These are phyloP conservation scores for Torrubiella hemipterigena DNA, from an alignment of 2,329 filamentous ascomycete species.

Conservation along the genomic window DNA sequence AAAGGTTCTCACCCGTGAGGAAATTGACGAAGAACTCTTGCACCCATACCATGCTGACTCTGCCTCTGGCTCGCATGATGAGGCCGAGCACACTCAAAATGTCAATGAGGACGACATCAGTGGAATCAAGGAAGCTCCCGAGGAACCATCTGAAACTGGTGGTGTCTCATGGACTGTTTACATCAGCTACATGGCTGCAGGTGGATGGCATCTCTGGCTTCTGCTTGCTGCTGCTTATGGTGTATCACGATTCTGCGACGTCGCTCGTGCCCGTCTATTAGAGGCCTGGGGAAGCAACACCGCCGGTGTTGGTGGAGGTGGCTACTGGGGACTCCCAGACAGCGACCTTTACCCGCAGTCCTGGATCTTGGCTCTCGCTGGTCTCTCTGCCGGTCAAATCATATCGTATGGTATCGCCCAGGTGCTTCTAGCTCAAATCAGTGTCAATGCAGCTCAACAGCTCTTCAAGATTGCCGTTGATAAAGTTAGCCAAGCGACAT, in stretches of 20 bases:
- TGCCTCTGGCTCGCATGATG: slow-evolving; percentile 17
- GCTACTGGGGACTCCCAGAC: slow-evolving; percentile 35
- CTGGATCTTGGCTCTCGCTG: slow-evolving; percentile 62
- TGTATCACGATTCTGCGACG: slow-evolving; percentile 49
- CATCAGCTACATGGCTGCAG: slow-evolving; percentile 75
- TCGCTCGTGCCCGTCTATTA: slow-evolving; percentile 67
- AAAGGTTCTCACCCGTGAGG: slow-evolving; percentile 31
- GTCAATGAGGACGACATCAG: slow-evolving; percentile 11
- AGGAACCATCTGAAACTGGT: slow-evolving; percentile 37
- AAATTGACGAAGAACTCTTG: slow-evolving; percentile 27
- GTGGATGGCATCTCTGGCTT: slow-evolving; percentile 62
- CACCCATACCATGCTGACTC: slow-evolving; percentile 22
- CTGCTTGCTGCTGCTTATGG: slow-evolving; percentile 50
- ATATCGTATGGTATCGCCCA: slow-evolving; percentile 49
- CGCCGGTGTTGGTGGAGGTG: slow-evolving; percentile 5
- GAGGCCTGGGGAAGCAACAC: slow-evolving; percentile 71
- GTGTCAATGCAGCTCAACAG: slow-evolving; percentile 63
- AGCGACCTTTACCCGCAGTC: slow-evolving; percentile 56
- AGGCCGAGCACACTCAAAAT: slow-evolving; percentile 6
- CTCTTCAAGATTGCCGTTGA: slow-evolving; percentile 65
- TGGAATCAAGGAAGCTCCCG: slow-evolving; percentile 15
- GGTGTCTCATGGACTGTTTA: slow-evolving; percentile 67
- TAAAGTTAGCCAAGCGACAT: slow-evolving; percentile 66
- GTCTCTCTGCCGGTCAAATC: slow-evolving; percentile 51
- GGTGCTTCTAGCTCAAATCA: slow-evolving; percentile 60